Evolutionary conservation across 768 basidiomycete genomes (phyloP).

Genomic region (Auriscalpium vulgare): DNA sequence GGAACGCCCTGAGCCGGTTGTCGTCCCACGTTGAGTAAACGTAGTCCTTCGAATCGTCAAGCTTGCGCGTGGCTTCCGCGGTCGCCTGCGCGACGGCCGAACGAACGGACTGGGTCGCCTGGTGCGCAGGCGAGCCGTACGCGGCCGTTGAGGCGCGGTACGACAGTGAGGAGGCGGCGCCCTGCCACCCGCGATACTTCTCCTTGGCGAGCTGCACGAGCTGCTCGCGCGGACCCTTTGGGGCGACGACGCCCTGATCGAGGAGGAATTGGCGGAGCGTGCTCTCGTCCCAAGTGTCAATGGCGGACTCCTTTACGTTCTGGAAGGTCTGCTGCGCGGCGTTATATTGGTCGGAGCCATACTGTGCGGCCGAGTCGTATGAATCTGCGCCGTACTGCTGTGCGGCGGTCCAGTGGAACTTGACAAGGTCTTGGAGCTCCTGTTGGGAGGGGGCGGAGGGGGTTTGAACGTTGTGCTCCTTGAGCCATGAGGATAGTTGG

Average conservation of each 20-base stretch:
- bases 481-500: constrained; percentile 2
- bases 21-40: constrained; percentile 89
- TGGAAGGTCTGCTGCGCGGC: constrained; percentile 56
- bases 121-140: constrained; percentile 36
- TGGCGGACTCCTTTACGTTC: constrained; percentile 39
- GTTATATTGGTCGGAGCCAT: constrained; percentile 48
- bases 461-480: neutral
- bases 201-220: constrained; percentile 72
- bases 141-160: constrained; percentile 29
- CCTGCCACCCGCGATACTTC: constrained; percentile 38
- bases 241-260: constrained; percentile 80
- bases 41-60: constrained; percentile 80
- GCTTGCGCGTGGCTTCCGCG: constrained; percentile 34
- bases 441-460: constrained; percentile 23
- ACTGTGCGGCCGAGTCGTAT: constrained; percentile 29
- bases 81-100: constrained; percentile 45
- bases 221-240: constrained; percentile 71
- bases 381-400: constrained; percentile 38
- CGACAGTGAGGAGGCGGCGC: constrained; percentile 16
- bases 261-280: constrained; percentile 76
- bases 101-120: constrained; percentile 22
- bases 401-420: constrained; percentile 46
- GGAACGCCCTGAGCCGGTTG: constrained; percentile 58
- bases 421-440: constrained; percentile 43
- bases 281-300: constrained; percentile 83